These are phyloP conservation scores for Aciculosporium take DNA, from an alignment of 2,329 filamentous ascomycete genomes.

Conservation along the genomic window DNA sequence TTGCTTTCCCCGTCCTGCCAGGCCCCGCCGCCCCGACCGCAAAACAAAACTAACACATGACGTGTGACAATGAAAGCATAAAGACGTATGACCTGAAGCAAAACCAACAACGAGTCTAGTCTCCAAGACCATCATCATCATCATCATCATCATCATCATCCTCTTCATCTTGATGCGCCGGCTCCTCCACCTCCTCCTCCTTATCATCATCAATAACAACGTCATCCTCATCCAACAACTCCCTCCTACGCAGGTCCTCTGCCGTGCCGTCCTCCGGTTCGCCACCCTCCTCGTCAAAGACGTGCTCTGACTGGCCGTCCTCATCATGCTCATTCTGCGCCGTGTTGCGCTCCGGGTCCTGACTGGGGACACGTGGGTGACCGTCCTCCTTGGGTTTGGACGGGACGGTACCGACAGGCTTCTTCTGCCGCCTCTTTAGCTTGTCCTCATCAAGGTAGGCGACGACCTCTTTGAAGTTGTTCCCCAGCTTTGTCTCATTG, in stretches of 20 bases:
- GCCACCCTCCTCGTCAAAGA: conserved; percentile 32
- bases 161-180: conserved; percentile 23
- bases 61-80: no score
- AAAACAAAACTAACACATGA: no score
- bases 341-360: conserved; percentile 32
- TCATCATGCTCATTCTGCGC: conserved; percentile 14
- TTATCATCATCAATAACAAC: conserved; percentile 22
- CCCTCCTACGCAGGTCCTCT: conserved; percentile 41
- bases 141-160: conserved; percentile 28
- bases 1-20: background rate
- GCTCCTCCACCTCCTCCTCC: conserved; percentile 19
- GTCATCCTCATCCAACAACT: conserved; percentile 37
- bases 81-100: no score
- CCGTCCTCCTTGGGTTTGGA: conserved; percentile 11
- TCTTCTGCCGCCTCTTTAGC: conserved; percentile 30
- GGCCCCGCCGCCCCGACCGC: no score
- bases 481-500: conserved; percentile 68
- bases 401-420: conserved; percentile 14
- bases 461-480: conserved; percentile 75
- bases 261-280: conserved; percentile 44
- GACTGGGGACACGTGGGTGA: conserved; percentile 20
- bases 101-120: conserved; percentile 20
- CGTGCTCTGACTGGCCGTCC: conserved; percentile 22
- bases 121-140: conserved; percentile 29
- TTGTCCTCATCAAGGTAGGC: conserved; percentile 62